Percentiles rank a stretch among this genome's conserved stretches.
These are phyloP conservation scores for Bromus sterilis DNA, from an alignment of 176 grass and related monocot genomes.

Conservation along the genomic window DNA sequence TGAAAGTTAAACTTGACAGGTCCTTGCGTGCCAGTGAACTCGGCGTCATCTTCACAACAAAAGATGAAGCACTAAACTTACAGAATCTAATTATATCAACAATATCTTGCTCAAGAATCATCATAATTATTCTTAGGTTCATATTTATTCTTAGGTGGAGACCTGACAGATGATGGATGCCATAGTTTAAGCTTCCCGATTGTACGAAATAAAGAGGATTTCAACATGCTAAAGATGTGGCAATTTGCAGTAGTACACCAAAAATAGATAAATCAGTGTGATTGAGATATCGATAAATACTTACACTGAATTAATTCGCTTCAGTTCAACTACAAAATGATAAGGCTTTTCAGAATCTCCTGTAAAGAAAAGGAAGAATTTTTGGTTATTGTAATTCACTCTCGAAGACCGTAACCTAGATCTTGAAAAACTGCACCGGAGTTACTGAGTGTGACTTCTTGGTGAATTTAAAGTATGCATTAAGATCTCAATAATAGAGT, in stretches of 20 bases:
- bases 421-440: not conserved
- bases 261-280: not conserved
- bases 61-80: not conserved
- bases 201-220: not conserved
- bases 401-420: not conserved
- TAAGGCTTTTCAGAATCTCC: slow-evolving; percentile 21
- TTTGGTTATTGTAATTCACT: slow-evolving; percentile 6
- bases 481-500: not conserved
- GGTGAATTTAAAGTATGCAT: slow-evolving; percentile 7
- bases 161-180: not conserved
- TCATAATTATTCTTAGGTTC: not conserved
- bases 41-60: not conserved
- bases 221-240: not conserved
- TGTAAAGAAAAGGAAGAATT: slow-evolving; percentile 1
- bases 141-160: not conserved
- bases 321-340: slow-evolving; percentile 22
- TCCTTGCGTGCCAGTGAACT: not conserved
- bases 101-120: not conserved
- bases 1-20: not conserved
- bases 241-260: slow-evolving; percentile 1
- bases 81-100: not conserved
- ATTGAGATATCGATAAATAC: not conserved
- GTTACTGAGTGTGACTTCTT: not conserved
- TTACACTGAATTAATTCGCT: slow-evolving; percentile 44
- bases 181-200: not conserved